These are phyloP conservation scores for Edaphochlamys debaryana DNA, from an alignment of 139 green algal species.

Conservation along the genomic window DNA sequence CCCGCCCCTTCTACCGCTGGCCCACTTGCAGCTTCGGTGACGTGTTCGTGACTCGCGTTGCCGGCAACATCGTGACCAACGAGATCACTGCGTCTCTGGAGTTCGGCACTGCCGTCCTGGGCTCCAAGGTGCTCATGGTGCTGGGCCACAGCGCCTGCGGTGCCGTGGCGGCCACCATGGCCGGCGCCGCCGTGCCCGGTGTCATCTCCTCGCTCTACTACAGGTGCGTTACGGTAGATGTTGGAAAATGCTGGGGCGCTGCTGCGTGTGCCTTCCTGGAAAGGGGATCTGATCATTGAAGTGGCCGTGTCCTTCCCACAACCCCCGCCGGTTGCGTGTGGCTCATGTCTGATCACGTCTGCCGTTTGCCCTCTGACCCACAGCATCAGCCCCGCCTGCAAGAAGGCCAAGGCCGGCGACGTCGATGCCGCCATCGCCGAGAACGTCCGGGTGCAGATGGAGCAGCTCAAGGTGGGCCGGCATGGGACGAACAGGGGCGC, in stretches of 20 bases:
- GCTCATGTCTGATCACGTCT: background rate
- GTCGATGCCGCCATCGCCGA: background rate
- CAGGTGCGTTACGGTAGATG: background rate
- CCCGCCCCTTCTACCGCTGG: slow-evolving; percentile 88
- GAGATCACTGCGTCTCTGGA: slow-evolving; percentile 20
- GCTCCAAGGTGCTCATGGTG: slow-evolving; percentile 6
- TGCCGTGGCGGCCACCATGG: slow-evolving; percentile 44
- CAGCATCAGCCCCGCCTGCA: slow-evolving; percentile 1
- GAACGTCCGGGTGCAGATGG: background rate
- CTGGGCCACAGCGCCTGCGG: slow-evolving; percentile 44
- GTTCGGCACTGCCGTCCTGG: slow-evolving; percentile 1
- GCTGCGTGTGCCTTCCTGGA: slow-evolving; percentile 59
- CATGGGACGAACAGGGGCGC: background rate
- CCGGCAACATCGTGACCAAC: slow-evolving; percentile 53
- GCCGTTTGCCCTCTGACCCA: background rate
- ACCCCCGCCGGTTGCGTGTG: background rate
- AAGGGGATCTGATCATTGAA: slow-evolving; percentile 91
- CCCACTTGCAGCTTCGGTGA: slow-evolving; percentile 83
- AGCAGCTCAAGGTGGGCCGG: background rate
- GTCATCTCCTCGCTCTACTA: slow-evolving; percentile 5
- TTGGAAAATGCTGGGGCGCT: background rate
- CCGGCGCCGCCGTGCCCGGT: slow-evolving; percentile 77
- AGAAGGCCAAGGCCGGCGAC: background rate
- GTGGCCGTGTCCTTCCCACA: slow-evolving; percentile 83
- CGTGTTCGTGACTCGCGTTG: slow-evolving; percentile 70